phyloP scores from a whole-genome alignment of 495 filamentous ascomycete genomes.

The Platismatia glauca region DNA sequence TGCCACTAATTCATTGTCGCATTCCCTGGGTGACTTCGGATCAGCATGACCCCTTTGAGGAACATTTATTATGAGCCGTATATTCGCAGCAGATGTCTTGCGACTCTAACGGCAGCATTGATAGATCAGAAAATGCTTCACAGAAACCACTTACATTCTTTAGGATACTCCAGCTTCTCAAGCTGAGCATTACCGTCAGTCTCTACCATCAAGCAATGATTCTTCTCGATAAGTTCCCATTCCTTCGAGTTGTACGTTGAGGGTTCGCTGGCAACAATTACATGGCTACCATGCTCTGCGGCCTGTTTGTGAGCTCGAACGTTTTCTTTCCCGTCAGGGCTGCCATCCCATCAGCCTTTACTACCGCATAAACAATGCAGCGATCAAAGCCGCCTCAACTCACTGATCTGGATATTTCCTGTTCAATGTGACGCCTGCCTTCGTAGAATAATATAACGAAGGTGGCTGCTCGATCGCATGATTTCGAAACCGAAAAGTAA shows the following conservation, averaged over 20 bases:
- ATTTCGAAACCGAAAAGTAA: conserved; percentile 40
- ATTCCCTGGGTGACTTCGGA: background rate
- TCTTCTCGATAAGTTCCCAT: conserved; percentile 40
- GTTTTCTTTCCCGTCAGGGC: conserved; percentile 23
- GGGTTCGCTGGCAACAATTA: conserved; percentile 44
- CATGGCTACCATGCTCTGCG: conserved; percentile 35
- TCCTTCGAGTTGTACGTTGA: conserved; percentile 39
- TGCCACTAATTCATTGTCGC: conserved; percentile 4
- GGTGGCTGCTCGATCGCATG: conserved; percentile 40
- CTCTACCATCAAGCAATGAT: conserved; percentile 25
- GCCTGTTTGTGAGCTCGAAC: conserved; percentile 23
- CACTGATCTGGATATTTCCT: conserved; percentile 38
- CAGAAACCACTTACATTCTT: background rate
- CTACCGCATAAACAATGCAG: background rate
- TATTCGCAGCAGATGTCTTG: background rate
- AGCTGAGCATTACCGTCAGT: conserved; percentile 24
- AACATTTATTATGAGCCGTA: background rate
- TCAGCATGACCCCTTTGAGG: background rate
- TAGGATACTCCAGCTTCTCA: conserved; percentile 5
- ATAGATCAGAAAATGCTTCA: background rate
- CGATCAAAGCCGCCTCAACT: conserved; percentile 21
- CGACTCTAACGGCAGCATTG: no score
- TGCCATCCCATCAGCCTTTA: conserved; percentile 2
- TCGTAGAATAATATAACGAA: conserved; percentile 34
- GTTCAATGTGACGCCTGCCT: conserved; percentile 39